Percentiles rank a stretch among this genome's conserved stretches.
Evolutionary conservation across 192 early-diverging fungal species (phyloP).

Genomic region (Backusella macrospora): DNA sequence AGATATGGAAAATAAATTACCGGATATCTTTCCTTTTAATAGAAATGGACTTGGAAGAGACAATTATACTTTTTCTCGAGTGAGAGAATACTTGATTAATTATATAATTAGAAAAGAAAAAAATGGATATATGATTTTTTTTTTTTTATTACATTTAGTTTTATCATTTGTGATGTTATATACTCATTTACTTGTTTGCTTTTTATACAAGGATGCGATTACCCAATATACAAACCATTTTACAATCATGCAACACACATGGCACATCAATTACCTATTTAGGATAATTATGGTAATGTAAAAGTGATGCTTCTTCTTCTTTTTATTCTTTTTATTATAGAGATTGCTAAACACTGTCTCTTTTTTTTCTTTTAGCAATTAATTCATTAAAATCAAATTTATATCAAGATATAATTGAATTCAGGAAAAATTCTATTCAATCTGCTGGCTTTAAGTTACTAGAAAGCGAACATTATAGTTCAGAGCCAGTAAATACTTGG

Average conservation of each 20-base stretch:
- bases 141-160: no score
- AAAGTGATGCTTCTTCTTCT: neutral
- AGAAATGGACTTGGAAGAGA: slow-evolving; percentile 76
- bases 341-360: no score
- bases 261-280: slow-evolving; percentile 77
- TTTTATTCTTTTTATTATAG: no score
- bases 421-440: slow-evolving; percentile 76
- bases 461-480: slow-evolving; percentile 82
- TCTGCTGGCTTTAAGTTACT: slow-evolving; percentile 71
- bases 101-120: slow-evolving; percentile 51
- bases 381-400: slow-evolving; percentile 68
- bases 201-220: slow-evolving; percentile 54
- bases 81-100: slow-evolving; percentile 73
- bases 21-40: slow-evolving; percentile 85
- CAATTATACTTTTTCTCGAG: slow-evolving; percentile 90
- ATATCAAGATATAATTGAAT: slow-evolving; percentile 71
- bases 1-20: slow-evolving; percentile 70
- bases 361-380: slow-evolving; percentile 31
- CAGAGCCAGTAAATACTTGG: slow-evolving; percentile 85
- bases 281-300: slow-evolving; percentile 59
- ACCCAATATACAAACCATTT: slow-evolving; percentile 77
- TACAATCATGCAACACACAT: slow-evolving; percentile 71
- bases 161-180: neutral
- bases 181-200: neutral
- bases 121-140: no score